Evolutionary conservation across 768 basidiomycete species (phyloP).

Genomic region (Mycena floridula): DNA sequence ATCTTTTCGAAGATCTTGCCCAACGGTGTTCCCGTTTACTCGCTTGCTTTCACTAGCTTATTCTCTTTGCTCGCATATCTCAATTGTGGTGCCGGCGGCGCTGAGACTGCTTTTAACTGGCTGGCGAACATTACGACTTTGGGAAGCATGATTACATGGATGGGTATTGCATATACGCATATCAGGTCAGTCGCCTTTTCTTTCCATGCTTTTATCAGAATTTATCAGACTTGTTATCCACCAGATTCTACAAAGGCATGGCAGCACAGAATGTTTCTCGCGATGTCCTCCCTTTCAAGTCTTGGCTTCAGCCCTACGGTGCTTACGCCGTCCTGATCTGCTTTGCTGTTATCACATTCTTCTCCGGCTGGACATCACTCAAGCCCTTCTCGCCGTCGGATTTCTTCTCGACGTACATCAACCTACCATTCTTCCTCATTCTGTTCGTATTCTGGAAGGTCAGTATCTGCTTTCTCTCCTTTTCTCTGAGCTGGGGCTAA

Average conservation of each 20-base stretch:
- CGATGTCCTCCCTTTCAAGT: constrained; percentile 14
- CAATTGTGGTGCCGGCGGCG: constrained; percentile 23
- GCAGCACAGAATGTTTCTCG: constrained; percentile 22
- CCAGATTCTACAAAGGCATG: constrained; percentile 36
- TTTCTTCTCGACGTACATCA: too few species aligned
- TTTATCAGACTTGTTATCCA: too few species aligned
- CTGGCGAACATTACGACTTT: constrained; percentile 31
- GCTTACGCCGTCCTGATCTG: constrained; percentile 10
- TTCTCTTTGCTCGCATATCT: constrained; percentile 37
- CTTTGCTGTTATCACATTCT: constrained; percentile 14
- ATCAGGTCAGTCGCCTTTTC: constrained; percentile 18
- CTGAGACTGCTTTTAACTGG: constrained; percentile 35
- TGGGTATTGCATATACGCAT: constrained; percentile 35
- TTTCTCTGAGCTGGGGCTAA: too few species aligned
- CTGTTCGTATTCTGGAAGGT: too few species aligned
- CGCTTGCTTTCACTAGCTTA: constrained; percentile 26
- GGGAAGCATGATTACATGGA: constrained; percentile 33
- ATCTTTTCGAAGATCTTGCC: constrained; percentile 32
- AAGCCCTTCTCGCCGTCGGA: too few species aligned
- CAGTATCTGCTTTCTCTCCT: too few species aligned
- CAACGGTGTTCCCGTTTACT: constrained; percentile 31
- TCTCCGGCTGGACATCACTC: too few species aligned
- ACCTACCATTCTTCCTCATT: too few species aligned
- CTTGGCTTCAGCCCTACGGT: constrained; percentile 14
- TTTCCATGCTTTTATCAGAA: constrained; percentile 3